phyloP scores from a whole-genome alignment of 768 basidiomycete genomes.

The Boletus subcaerulescens region DNA sequence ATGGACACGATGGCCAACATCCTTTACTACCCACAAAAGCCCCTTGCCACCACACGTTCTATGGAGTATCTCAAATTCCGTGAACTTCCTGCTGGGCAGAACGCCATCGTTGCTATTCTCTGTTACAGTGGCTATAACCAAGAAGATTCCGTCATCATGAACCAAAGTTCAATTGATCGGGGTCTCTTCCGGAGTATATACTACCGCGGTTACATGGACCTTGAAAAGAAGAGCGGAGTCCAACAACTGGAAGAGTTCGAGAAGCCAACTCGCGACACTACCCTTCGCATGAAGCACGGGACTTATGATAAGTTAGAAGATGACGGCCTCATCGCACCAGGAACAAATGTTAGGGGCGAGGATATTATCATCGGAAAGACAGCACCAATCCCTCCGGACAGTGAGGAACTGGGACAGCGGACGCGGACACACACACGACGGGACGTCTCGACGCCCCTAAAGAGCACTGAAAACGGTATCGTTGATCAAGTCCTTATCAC shows the following conservation, averaged over 20 bases:
- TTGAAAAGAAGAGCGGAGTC: constrained; percentile 94
- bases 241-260: constrained; percentile 94
- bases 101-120: constrained; percentile 96
- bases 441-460: constrained; percentile 96
- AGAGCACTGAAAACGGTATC: constrained; percentile 96
- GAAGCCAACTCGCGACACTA: constrained; percentile 90
- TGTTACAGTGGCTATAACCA: constrained; percentile 99
- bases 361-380: constrained; percentile 99
- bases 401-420: constrained; percentile 94
- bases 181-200: constrained; percentile 98
- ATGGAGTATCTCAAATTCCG: constrained; percentile 99
- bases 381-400: constrained; percentile 93
- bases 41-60: constrained; percentile 95
- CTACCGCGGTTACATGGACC: constrained; percentile 97
- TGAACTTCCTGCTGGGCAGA: constrained; percentile 98
- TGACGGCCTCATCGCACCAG: constrained; percentile 94
- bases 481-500: constrained; percentile 97
- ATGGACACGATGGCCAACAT: constrained; percentile 99
- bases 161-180: constrained; percentile 97
- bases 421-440: constrained; percentile 91
- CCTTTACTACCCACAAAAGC: constrained; percentile 98
- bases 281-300: constrained; percentile 95
- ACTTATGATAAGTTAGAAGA: constrained; percentile 98
- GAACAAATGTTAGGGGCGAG: constrained; percentile 91
- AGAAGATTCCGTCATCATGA: constrained; percentile 99